Base-by-base conservation (phyloP, 1,139 yeast genomes). In the Debaryomycetaceae sp. region DNA sequence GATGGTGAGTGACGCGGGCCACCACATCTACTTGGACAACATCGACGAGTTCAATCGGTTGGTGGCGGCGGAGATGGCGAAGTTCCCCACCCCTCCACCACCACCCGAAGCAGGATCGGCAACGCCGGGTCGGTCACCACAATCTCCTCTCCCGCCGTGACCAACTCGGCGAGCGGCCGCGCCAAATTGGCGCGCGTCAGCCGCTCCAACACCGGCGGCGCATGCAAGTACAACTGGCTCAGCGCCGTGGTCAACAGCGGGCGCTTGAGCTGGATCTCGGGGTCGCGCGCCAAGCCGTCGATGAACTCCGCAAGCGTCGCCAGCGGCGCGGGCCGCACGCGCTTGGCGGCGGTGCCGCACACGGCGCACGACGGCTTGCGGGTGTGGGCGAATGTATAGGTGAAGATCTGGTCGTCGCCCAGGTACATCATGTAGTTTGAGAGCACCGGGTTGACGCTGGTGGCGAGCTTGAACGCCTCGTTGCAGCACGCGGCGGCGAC, bases 401-500 rank as follows among this genome's bases (percentile, higher is more conserved):
- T 78, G 58, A 79, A 84, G 3, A 82, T 77, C 1, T 88, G 80
- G 35, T 78, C 81, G 35, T 80, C 79, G 1, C 95, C 95, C 8
- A 86, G 73, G 48, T 85, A 85, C 78, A 83, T 83, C 85, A 86
- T 81, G 51, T 84, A 84, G 54, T 88, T 89, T 42, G 78, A 75
- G 44, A 86, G 58, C 23, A 69, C 67, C 0, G 88, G 89, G 44
- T 78, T 80, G 36, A 76, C 63, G 32, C 77, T 71, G 1, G 95
- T 79, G 17, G 83, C 67, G 16, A 86, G 62, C 49, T 89, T 89
- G 54, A 86, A 75, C 1, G 84, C 88, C 51, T 89, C 96, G 45
- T 83, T 83, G 48, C 95, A 84, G 52, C 96, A 85, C 10, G 88
- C 71, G 0, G 95, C 96, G 2, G 97, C 96, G 26, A 91, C 76